These are phyloP conservation scores for Microstegium vimineum DNA, from an alignment of 176 grass and related monocot species.

Conservation along the genomic window DNA sequence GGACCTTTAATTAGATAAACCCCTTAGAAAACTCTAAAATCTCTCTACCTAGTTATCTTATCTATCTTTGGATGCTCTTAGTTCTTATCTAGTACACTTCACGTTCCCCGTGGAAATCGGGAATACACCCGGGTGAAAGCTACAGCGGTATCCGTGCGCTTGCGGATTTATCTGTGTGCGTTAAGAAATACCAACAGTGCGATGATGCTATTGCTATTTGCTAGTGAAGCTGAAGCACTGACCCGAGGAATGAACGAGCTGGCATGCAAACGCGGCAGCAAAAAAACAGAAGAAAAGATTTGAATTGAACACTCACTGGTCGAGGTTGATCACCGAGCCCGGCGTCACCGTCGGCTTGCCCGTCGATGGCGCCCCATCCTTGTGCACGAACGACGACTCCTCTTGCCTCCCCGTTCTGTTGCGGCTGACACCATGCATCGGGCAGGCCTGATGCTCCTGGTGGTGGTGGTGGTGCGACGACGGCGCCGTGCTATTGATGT, in stretches of 20 bases:
- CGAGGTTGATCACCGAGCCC: constrained; percentile 53
- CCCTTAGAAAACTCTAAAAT: too few species aligned
- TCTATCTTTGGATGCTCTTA: too few species aligned
- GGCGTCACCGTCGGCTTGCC: constrained; percentile 17
- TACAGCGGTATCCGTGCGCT: too few species aligned
- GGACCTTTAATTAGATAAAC: too few species aligned
- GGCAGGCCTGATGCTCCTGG: too few species aligned
- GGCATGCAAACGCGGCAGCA: background rate
- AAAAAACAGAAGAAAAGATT: background rate
- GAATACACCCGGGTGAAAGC: too few species aligned
- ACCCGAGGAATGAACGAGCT: background rate
- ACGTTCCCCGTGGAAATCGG: too few species aligned
- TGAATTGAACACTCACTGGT: constrained; percentile 54
- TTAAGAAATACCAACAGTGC: too few species aligned
- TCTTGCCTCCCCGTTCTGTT: background rate
- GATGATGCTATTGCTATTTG: background rate
- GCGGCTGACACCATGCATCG: background rate
- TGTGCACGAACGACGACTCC: background rate
- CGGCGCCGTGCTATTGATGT: background rate
- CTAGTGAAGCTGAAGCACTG: background rate
- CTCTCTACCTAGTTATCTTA: too few species aligned
- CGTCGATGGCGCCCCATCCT: constrained; percentile 8
- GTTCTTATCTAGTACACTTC: too few species aligned
- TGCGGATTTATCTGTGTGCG: too few species aligned
- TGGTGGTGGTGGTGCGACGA: background rate